Base-by-base conservation (phyloP, 306 rosid genomes). In the Gillenia trifoliata region DNA sequence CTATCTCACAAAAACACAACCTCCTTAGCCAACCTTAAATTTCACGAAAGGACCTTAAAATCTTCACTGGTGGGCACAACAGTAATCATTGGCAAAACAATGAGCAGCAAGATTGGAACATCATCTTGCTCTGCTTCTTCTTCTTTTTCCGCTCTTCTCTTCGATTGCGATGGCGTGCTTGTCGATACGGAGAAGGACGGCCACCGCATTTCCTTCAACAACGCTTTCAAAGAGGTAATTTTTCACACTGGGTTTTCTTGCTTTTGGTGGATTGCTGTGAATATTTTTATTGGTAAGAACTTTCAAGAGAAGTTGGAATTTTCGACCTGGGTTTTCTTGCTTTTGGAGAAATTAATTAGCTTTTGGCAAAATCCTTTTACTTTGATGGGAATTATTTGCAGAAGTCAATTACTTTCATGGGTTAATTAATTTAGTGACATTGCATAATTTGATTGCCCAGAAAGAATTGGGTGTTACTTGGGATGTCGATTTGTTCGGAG, bases 141-240 rank as follows among this genome's bases (percentile, higher is more conserved):
- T 74, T 76, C 50, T 16, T 16, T 96, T 63, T 93, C 91, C 87
- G 99, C 97, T 66, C 97, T 94, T 82, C 85, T 94, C 10, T 94
- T 94, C 57, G 99, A 94, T 78, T 94, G 99, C 69, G 99, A 94
- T 55, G 99, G 99, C 3, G 99, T 94, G 68, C 97, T 94, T 25
- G 99, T 94, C 0, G 99, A 94, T 62, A 94, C 97, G 0, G 99
- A 94, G 88, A 94, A 94, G 75, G 97, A 94, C 64, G 99, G 99
- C 9, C 99, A 92, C 68, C 92, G 97, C 55, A 86, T 92, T 50
- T 94, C 99, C 30, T 94, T 94, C 81, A 94, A 94, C 61, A 90
- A 94, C 36, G 92, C 97, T 61, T 94, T 94, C 88, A 72, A 86
- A 36, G 99, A 94, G 92, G 96, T 90, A 49, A 49, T 49, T 49